Conservation (phyloP, 1,139 yeast species). For the Maudiozyma humilis region DNA sequence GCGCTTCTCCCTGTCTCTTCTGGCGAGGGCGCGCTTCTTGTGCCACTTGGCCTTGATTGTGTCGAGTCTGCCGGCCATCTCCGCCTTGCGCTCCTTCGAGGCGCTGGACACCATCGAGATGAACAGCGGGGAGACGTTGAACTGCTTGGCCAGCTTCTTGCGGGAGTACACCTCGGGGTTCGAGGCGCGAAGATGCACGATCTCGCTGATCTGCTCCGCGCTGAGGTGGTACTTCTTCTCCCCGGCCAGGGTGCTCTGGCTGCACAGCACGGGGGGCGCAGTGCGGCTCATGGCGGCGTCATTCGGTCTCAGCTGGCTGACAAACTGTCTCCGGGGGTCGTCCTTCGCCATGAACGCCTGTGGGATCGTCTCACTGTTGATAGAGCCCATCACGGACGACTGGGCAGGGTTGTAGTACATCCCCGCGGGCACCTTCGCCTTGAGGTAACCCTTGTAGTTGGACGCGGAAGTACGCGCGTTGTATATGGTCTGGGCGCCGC, state of each 20-base stretch:
- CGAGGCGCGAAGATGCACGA: slow-evolving; percentile 49
- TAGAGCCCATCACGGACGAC: slow-evolving; percentile 29
- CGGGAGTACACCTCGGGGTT: slow-evolving; percentile 65
- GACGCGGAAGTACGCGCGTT: slow-evolving; percentile 27
- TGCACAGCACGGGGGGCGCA: slow-evolving; percentile 25
- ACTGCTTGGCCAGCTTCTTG: slow-evolving; percentile 57
- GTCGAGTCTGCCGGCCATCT: slow-evolving; percentile 40
- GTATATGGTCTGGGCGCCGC: slow-evolving; percentile 28
- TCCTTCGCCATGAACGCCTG: slow-evolving; percentile 25
- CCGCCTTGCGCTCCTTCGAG: slow-evolving; percentile 33
- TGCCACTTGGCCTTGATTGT: slow-evolving; percentile 44
- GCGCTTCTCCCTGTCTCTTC: slow-evolving; percentile 50
- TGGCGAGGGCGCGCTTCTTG: slow-evolving; percentile 38
- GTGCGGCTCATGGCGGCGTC: slow-evolving; percentile 2
- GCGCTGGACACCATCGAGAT: slow-evolving; percentile 46
- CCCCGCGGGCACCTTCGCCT: slow-evolving; percentile 27
- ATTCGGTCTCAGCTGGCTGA: not conserved
- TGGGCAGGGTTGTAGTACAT: slow-evolving; percentile 28
- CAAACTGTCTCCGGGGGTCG: slow-evolving; percentile 23
- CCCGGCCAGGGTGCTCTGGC: slow-evolving; percentile 18
- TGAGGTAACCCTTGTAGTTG: slow-evolving; percentile 29
- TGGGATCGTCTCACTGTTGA: slow-evolving; percentile 31
- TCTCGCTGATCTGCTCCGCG: slow-evolving; percentile 52
- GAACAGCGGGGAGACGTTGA: slow-evolving; percentile 46
- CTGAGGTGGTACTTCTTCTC: slow-evolving; percentile 51